Evolutionary conservation across 1,284 basidiomycete genomes (phyloP).

Genomic region (Cutaneotrichosporon sp.): DNA sequence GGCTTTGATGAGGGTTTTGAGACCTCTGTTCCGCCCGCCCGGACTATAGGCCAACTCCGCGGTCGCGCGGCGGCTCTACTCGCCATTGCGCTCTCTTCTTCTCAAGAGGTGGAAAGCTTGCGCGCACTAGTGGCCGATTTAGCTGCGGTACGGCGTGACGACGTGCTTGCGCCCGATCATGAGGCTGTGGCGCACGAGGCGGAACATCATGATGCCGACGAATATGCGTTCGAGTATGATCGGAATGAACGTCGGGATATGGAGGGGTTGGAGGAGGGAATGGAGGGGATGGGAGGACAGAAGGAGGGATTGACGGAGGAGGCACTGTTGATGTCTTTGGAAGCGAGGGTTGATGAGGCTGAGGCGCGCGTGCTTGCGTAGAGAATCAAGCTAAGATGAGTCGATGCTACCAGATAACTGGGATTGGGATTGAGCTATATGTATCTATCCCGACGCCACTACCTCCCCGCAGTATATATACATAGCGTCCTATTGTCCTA

Average conservation of each 20-base stretch:
- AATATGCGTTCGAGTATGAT: slow-evolving; percentile 64
- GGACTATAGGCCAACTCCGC: slow-evolving; percentile 53
- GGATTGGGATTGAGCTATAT: too few relatives aligned
- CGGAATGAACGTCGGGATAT: slow-evolving; percentile 58
- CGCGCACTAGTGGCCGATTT: slow-evolving; percentile 58
- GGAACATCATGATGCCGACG: slow-evolving; percentile 47
- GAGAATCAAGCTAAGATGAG: too few relatives aligned
- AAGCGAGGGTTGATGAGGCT: slow-evolving; percentile 36
- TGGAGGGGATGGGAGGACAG: slow-evolving; percentile 44
- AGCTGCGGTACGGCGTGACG: slow-evolving; percentile 33
- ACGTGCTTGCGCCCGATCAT: slow-evolving; percentile 44
- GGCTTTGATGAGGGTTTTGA: slow-evolving; percentile 58
- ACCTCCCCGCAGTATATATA: background rate
- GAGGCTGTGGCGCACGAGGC: slow-evolving; percentile 48
- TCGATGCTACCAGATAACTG: too few relatives aligned
- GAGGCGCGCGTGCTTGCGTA: slow-evolving; percentile 11
- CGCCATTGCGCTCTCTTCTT: slow-evolving; percentile 17
- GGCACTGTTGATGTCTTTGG: slow-evolving; percentile 54
- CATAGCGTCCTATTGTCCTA: background rate
- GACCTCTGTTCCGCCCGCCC: slow-evolving; percentile 52
- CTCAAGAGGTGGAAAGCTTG: slow-evolving; percentile 61
- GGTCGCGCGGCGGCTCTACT: slow-evolving; percentile 54
- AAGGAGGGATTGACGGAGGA: slow-evolving; percentile 41
- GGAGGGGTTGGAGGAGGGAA: slow-evolving; percentile 53
- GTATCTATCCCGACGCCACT: background rate